Percentiles rank a stretch among this genome's conserved stretches.
These are phyloP conservation scores for Bathelium albidoporum DNA, from an alignment of 495 filamentous ascomycete genomes.

Conservation along the genomic window DNA sequence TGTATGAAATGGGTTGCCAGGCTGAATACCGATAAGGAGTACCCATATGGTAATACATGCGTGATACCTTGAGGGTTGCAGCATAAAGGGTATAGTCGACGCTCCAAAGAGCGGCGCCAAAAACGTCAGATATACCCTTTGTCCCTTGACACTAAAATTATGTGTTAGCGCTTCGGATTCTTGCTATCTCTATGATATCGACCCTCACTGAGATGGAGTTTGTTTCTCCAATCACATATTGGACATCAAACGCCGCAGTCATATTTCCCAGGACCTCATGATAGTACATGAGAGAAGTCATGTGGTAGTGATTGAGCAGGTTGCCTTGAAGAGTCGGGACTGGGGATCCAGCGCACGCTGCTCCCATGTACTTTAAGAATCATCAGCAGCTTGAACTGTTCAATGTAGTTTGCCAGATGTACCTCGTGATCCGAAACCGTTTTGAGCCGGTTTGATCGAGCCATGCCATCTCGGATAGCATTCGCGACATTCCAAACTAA, in stretches of 20 bases:
- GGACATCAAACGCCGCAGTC: conserved; percentile 7
- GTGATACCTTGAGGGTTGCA: conserved; percentile 13
- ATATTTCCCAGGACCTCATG: conserved; percentile 16
- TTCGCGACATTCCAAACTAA: conserved; percentile 12
- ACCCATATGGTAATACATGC: conserved; percentile 22
- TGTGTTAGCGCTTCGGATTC: not conserved
- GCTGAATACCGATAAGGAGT: conserved; percentile 22
- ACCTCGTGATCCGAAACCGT: conserved; percentile 21
- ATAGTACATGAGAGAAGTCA: conserved; percentile 10
- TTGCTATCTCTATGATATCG: not conserved
- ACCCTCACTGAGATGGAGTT: conserved; percentile 19
- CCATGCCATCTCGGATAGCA: conserved; percentile 10
- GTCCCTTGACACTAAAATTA: conserved; percentile 6
- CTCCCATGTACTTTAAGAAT: conserved; percentile 14
- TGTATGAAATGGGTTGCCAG: conserved; percentile 18
- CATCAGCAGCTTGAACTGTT: not conserved
- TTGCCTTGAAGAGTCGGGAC: not conserved
- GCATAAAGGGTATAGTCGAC: conserved; percentile 24
- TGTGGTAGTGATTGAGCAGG: conserved; percentile 10
- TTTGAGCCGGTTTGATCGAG: not conserved
- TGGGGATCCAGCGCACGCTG: conserved; percentile 9
- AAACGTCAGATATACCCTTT: conserved; percentile 17
- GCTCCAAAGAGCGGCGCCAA: conserved; percentile 22
- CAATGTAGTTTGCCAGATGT: not conserved
- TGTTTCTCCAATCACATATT: conserved; percentile 23